Evolutionary conservation across 139 green algal species (phyloP).

Genomic region (Mychonastes homosphaera): DNA sequence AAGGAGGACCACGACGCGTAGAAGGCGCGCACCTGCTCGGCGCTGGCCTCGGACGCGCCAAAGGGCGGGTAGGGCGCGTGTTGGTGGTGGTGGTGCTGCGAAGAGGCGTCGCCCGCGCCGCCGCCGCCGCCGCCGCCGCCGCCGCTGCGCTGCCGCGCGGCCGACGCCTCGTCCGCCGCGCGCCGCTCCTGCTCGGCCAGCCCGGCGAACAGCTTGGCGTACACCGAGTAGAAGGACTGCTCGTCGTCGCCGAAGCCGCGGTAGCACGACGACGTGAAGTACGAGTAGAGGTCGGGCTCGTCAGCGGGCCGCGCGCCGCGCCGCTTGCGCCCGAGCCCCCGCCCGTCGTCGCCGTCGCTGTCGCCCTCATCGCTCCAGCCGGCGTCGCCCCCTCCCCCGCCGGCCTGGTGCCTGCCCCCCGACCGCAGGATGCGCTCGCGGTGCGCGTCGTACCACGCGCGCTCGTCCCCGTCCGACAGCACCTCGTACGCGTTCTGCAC

Average conservation of each 20-base stretch:
- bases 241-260: slow-evolving; percentile 68
- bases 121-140: not conserved
- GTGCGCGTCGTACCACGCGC: slow-evolving; percentile 89
- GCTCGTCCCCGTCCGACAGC: slow-evolving; percentile 83
- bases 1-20: slow-evolving; percentile 81
- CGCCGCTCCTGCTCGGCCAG: slow-evolving; percentile 65
- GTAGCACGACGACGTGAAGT: slow-evolving; percentile 68
- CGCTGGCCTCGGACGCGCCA: slow-evolving; percentile 5
- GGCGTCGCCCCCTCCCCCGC: slow-evolving; percentile 24
- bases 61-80: slow-evolving; percentile 24
- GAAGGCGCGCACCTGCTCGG: slow-evolving; percentile 59
- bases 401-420: slow-evolving; percentile 63
- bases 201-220: slow-evolving; percentile 61
- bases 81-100: not conserved
- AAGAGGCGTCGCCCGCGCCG: too few relatives aligned
- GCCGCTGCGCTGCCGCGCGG: not conserved
- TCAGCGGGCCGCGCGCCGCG: slow-evolving; percentile 41
- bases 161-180: slow-evolving; percentile 24
- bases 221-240: slow-evolving; percentile 87
- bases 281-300: slow-evolving; percentile 72
- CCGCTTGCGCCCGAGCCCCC: slow-evolving; percentile 14
- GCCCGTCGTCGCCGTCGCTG: too few relatives aligned
- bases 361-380: not conserved
- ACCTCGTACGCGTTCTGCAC: slow-evolving; percentile 94
- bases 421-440: slow-evolving; percentile 72